A percentile compares a stretch with the other conserved stretches of the same genome.
phyloP scores from a whole-genome alignment of 2,329 filamentous ascomycete species.

The Ascochyta koolunga region DNA sequence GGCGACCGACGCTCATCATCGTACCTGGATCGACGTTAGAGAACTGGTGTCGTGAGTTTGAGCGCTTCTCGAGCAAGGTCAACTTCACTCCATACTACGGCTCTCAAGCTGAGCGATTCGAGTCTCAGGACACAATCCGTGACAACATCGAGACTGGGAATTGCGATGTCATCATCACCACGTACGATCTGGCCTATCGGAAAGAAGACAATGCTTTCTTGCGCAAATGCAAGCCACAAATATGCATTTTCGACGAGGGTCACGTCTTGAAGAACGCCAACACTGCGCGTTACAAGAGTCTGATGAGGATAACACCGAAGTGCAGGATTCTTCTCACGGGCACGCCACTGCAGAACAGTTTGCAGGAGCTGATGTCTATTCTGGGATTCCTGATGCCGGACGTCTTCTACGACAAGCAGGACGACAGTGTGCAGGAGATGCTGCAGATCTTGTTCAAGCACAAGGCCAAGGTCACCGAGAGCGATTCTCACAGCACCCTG shows the following conservation, averaged over 20 bases:
- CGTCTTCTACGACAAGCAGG: slow-evolving; percentile 73
- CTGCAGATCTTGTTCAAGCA: slow-evolving; percentile 90
- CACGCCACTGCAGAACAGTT: slow-evolving; percentile 92
- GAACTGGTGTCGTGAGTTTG: slow-evolving; percentile 93
- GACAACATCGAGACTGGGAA: slow-evolving; percentile 61
- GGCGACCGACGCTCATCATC: slow-evolving; percentile 80
- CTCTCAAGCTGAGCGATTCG: slow-evolving; percentile 67
- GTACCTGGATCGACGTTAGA: slow-evolving; percentile 93
- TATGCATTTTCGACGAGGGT: slow-evolving; percentile 88
- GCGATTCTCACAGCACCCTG: slow-evolving; percentile 73
- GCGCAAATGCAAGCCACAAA: slow-evolving; percentile 60
- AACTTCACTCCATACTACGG: slow-evolving; percentile 77
- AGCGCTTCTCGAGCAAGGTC: slow-evolving; percentile 80
- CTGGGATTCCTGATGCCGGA: slow-evolving; percentile 92
- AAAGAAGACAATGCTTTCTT: slow-evolving; percentile 69
- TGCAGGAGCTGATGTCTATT: slow-evolving; percentile 88
- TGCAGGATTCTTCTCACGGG: slow-evolving; percentile 89
- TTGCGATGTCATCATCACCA: slow-evolving; percentile 74
- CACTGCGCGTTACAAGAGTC: slow-evolving; percentile 78
- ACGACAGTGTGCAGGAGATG: slow-evolving; percentile 68
- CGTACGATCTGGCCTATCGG: slow-evolving; percentile 69
- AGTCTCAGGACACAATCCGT: slow-evolving; percentile 71
- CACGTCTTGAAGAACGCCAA: slow-evolving; percentile 90
- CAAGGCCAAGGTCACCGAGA: slow-evolving; percentile 82
- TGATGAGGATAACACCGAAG: slow-evolving; percentile 76